Evolutionary conservation across 441 rosid genomes (phyloP).

Genomic region (Eutrema salsugineum): DNA sequence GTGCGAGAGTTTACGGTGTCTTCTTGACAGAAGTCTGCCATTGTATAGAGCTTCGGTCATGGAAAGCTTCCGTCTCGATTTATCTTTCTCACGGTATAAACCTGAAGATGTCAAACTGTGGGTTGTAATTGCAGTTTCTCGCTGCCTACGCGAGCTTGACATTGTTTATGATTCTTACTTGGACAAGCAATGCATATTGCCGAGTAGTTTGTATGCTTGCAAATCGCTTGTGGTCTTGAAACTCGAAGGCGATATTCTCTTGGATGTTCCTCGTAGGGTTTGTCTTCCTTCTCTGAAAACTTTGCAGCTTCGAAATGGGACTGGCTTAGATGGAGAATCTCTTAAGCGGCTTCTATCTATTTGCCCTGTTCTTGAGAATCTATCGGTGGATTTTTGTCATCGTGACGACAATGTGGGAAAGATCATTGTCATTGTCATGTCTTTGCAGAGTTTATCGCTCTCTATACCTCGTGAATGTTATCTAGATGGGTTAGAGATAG

Average conservation of each 20-base stretch:
- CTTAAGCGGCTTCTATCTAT: background rate
- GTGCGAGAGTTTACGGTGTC: background rate
- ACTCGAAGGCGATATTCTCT: background rate
- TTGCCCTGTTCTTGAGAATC: background rate
- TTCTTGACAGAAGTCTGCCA: background rate
- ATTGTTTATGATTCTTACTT: too few relatives aligned
- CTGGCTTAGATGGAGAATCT: background rate
- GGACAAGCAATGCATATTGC: too few relatives aligned
- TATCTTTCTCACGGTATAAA: too few relatives aligned
- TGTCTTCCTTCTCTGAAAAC: background rate
- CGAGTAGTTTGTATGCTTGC: background rate
- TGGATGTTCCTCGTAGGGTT: conserved; percentile 19
- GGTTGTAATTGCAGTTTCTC: background rate
- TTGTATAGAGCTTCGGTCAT: conserved; percentile 4
- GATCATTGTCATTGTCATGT: background rate
- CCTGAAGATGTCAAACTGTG: background rate
- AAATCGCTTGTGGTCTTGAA: conserved; percentile 9
- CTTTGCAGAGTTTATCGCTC: conserved; percentile 5
- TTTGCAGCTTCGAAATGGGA: background rate
- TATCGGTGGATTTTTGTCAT: background rate
- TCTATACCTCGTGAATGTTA: background rate
- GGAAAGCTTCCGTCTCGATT: background rate
- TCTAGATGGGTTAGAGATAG: background rate
- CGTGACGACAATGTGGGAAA: background rate
- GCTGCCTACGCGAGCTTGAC: too few relatives aligned